Evolutionary conservation across 345 rosid species (phyloP), one percentile per base, ranked within the genome.

Genomic region (Isatis tinctoria): DNA sequence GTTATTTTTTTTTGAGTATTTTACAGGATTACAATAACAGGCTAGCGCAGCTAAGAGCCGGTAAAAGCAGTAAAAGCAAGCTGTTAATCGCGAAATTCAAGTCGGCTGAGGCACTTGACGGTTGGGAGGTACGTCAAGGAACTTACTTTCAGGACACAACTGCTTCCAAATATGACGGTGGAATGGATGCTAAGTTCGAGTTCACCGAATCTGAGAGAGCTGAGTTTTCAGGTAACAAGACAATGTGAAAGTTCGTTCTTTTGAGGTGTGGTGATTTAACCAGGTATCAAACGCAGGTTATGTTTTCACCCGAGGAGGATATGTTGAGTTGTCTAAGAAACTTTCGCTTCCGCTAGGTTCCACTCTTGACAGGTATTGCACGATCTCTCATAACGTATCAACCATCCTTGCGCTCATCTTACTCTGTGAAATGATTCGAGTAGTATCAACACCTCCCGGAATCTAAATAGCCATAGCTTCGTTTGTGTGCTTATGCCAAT

Each of bases 11-110:
- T 57, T 37, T 44, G 76, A 35, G 17, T 40, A 44, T 44, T 10
- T 60, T 73, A 43, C 82, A 90, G 93, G 99, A 91, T 78, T 90
- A 86, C 78, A 91, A 90, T 80, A 86, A 94, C 84, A 84, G 79
- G 72, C 69, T 90, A 54, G 97, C 99, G 18, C 99, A 91, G 80
- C 69, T 87, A 32, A 83, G 93, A 30, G 97, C 97, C 0, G 97
- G 97, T 59, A 88, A 83, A 82, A 95, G 97, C 88, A 88, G 97
- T 80, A 95, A 95, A 70, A 91, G 97, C 87, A 95, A 95, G 87
- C 99, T 95, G 82, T 63, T 86, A 58, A 84, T 91, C 10, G 84
- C 97, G 4, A 95, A 95, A 79, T 90, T 95, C 76, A 95, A 86
- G 69, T 80, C 89, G 0, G 83, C 75, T 20, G 88, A 86, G 39